Percentiles rank a stretch among this genome's conserved stretches.
These are phyloP conservation scores for Metschnikowia similis DNA, from an alignment of 805 yeast genomes.

Conservation along the genomic window DNA sequence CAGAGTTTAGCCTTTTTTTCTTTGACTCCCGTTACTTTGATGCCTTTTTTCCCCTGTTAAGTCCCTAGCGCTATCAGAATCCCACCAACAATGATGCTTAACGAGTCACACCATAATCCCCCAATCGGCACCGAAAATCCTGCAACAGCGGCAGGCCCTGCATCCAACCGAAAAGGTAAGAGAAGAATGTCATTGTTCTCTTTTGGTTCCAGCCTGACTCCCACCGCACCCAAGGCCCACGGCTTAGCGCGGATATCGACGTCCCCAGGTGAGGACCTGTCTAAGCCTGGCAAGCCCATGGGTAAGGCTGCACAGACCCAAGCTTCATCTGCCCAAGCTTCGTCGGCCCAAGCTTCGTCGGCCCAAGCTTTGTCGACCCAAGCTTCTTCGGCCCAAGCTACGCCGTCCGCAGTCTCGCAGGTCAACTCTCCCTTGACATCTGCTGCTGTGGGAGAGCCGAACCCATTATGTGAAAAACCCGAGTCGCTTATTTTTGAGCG, in stretches of 20 bases:
- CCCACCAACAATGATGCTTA: not conserved
- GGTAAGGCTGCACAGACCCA: not conserved
- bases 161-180: slow-evolving; percentile 8
- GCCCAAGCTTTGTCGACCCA: not conserved
- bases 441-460: slow-evolving; percentile 14
- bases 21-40: not conserved
- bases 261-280: slow-evolving; percentile 7
- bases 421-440: slow-evolving; percentile 13
- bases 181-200: slow-evolving; percentile 24
- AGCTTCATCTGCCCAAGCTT: not conserved
- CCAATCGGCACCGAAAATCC: slow-evolving; percentile 1
- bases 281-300: not conserved
- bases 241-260: slow-evolving; percentile 13
- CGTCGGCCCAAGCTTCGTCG: slow-evolving; percentile 5
- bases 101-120: not conserved
- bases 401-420: slow-evolving; percentile 6
- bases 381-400: not conserved
- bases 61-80: not conserved
- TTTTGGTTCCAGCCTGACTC: slow-evolving; percentile 15
- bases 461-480: slow-evolving; percentile 16
- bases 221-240: slow-evolving; percentile 8
- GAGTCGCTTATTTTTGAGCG: slow-evolving; percentile 37
- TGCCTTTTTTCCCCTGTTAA: not conserved
- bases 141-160: not conserved
- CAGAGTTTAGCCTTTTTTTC: not conserved